Percentiles rank a stretch among this genome's conserved stretches.
These are phyloP conservation scores for Tetrahymena thermophila DNA, from an alignment of 73 alveolate species.

Conservation along the genomic window DNA sequence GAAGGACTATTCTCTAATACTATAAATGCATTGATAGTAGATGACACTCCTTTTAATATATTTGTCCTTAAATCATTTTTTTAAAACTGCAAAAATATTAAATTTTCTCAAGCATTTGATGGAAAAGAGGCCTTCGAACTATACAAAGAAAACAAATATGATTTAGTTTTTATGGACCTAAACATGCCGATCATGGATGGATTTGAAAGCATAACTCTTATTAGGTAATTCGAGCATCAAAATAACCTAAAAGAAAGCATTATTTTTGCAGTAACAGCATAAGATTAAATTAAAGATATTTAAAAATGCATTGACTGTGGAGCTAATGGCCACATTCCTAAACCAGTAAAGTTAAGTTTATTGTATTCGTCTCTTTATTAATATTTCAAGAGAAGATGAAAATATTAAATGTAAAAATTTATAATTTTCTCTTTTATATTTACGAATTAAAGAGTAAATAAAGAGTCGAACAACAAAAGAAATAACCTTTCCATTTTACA, in stretches of 20 bases:
- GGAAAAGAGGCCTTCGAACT: not conserved
- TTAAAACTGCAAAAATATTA: not conserved
- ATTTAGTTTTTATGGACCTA: slow-evolving; percentile 1
- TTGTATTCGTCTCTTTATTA: not conserved
- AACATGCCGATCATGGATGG: slow-evolving; percentile 6
- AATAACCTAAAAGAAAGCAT: not conserved
- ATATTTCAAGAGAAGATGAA: not conserved
- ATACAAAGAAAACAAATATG: not conserved
- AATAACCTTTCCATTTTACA: no score
- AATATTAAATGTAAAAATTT: not conserved
- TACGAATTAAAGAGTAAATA: no score
- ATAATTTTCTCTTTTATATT: no score
- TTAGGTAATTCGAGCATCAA: not conserved
- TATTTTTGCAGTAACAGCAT: not conserved
- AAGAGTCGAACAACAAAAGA: no score
- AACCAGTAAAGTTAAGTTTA: not conserved
- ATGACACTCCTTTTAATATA: slow-evolving; percentile 8
- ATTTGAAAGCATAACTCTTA: not conserved
- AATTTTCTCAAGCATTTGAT: not conserved
- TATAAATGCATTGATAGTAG: not conserved
- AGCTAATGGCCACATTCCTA: slow-evolving; percentile 1
- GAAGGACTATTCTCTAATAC: not conserved
- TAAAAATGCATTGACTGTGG: not conserved
- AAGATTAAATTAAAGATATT: not conserved
- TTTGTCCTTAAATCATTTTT: not conserved